Evolutionary conservation across 2,329 filamentous ascomycete genomes (phyloP), one percentile per base, ranked within the genome.

Genomic region (Fusarium agapanthi): DNA sequence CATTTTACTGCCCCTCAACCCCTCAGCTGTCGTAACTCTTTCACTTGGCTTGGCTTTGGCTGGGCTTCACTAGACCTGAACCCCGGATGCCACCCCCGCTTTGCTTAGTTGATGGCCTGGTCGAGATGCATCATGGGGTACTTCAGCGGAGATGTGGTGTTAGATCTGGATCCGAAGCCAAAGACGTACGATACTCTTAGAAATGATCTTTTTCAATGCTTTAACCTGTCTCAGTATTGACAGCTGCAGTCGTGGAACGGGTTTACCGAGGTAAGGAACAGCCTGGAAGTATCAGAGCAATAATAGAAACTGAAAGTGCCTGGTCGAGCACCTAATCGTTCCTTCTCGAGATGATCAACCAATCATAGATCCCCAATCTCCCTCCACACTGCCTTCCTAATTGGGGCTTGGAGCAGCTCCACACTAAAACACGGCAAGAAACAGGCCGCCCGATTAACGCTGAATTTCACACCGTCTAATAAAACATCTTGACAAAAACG

Each of bases 81-180:
- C 66, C 60, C 55, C 67, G n/a, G 55, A 56, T 72, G 65, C 60
- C 60, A 73, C 60, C 69, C 69, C 69, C 69, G 69, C 69, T 72
- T 73, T 51, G 28, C 41, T 26, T 40, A 62, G 61, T 40, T 35
- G 32, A 58, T 67, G 40, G 56, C 32, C 47, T 68, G 65, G 64
- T 55, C 47, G 47, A 63, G 48, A 54, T 65, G 55, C 54, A 69
- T 65, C 37, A 69, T 72, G 69, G 69, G 69, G 69, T 65, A 61
- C 45, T 34, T 14, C 37, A 64, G 69, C 38, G 55, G 69, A 68
- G 48, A 44, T 51, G 58, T 69, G 53, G 65, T 43, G 37, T 59
- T 45, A 69, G 51, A 56, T 59, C 44, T 70, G 60, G 30, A 32
- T 63, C 57, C 53, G 60, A 61, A 24, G 30, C 28, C 22, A 30